Base-by-base conservation (phyloP, 2,329 filamentous ascomycete genomes). In the Stagonosporopsis chrysanthemi region DNA sequence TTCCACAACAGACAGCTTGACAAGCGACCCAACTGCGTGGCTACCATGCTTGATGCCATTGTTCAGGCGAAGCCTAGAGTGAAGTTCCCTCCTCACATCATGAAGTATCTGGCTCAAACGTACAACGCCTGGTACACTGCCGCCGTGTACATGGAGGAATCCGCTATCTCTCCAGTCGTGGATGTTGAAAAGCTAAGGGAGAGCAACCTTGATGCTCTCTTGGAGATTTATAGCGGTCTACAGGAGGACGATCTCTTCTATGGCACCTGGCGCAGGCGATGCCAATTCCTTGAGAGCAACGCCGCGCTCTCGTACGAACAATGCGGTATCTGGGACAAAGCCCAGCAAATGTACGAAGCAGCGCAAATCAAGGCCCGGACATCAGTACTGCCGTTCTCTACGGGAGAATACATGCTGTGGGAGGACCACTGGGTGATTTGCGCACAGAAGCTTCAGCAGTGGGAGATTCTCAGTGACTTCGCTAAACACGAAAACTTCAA, bases 401-500 rank as follows among this genome's bases (percentile, higher is more conserved):
- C 96, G 68, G 92, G 89, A 29, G 95, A 99, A 77, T 99, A 99
- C 78, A 97, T 96, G 86, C 85, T 99, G 1, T 99, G 95, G 95
- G 95, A 99, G 78, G 95, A 99, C 72, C 96, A 99, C 69, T 99
- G 95, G 95, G 89, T 99, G 39, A 84, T 97, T 46, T 99, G 95
- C 75, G 95, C 94, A 0, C 92, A 98, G 78, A 99, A 99, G 79
- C 83, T 99, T 42, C 96, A 99, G 75, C 96, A 99, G 73, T 99
- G 95, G 95, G 95, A 99, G 69, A 94, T 99, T 54, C 78, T 99
- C 31, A 92, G 92, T 61, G 96, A 99, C 68, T 98, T 98, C 71
- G 93, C 95, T 4, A 99, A 99, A 78, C 95, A 99, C 70, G 96
- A 99, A 74, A 99, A 99, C 72, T 90, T 97, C 78, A 96, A 97